These are phyloP conservation scores for Aurifilum marmelostoma DNA, from an alignment of 2,329 filamentous ascomycete species.

Conservation along the genomic window DNA sequence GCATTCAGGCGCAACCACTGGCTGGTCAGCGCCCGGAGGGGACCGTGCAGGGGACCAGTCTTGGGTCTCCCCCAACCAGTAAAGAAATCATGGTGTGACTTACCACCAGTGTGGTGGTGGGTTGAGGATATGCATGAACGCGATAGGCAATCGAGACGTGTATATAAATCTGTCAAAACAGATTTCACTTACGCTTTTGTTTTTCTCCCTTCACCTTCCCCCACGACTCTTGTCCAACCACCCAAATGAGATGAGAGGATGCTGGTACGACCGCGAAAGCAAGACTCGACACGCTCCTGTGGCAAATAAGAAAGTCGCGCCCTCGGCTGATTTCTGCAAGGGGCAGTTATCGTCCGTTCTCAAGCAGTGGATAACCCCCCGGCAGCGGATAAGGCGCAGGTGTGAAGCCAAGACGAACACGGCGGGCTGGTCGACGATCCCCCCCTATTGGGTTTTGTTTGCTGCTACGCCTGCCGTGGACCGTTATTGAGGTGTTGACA, in stretches of 20 bases:
- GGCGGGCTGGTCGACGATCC: neutral
- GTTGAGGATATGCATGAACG: neutral
- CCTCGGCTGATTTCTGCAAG: conserved; percentile 1
- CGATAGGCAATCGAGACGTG: too few species aligned
- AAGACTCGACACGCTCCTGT: neutral
- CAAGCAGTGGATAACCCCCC: neutral
- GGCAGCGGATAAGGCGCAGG: conserved; percentile 1
- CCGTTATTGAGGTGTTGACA: neutral
- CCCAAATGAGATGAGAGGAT: neutral
- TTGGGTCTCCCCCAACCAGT: neutral
- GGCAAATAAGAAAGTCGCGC: conserved; percentile 3
- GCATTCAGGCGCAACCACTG: neutral
- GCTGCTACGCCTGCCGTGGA: neutral
- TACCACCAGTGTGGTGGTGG: neutral
- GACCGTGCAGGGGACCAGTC: neutral
- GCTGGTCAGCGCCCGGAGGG: neutral
- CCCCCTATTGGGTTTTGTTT: neutral
- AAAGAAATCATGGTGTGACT: neutral
- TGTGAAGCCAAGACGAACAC: neutral
- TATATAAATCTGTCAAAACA: too few species aligned
- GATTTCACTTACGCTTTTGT: too few species aligned
- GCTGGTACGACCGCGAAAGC: neutral
- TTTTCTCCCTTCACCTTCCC: neutral
- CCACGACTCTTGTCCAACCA: neutral
- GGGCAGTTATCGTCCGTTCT: neutral